These are phyloP conservation scores for Trichoderma koningiopsis DNA, from an alignment of 2,329 filamentous ascomycete genomes.

Conservation along the genomic window DNA sequence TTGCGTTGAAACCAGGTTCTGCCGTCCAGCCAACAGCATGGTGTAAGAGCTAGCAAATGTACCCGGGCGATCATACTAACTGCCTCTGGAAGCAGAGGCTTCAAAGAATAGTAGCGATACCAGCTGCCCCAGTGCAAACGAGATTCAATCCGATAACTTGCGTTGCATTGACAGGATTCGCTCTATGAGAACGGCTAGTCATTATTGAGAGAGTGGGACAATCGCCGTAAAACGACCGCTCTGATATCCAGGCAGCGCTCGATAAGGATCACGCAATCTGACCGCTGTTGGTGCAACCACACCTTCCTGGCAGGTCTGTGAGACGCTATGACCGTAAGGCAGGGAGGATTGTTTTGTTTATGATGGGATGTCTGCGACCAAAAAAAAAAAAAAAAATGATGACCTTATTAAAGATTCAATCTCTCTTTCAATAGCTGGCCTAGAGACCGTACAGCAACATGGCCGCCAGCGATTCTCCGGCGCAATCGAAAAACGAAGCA, in stretches of 20 bases:
- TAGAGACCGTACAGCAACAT: background rate
- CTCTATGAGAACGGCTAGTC: background rate
- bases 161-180: background rate
- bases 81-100: background rate
- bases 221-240: background rate
- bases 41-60: background rate
- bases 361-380: background rate
- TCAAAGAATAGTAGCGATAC: background rate
- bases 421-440: background rate
- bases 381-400: too few relatives aligned
- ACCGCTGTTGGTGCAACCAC: slow-evolving; percentile 21
- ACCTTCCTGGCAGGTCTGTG: slow-evolving; percentile 15
- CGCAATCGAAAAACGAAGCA: background rate
- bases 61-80: background rate
- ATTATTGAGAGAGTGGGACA: background rate
- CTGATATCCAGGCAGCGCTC: background rate
- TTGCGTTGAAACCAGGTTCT: background rate
- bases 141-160: background rate
- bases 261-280: slow-evolving; percentile 20
- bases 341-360: background rate
- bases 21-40: background rate
- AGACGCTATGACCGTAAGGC: background rate
- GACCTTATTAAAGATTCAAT: background rate
- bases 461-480: slow-evolving; percentile 11
- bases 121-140: background rate